phyloP scores from a whole-genome alignment of 805 yeast species.

The Maudiozyma saulgeensis region DNA sequence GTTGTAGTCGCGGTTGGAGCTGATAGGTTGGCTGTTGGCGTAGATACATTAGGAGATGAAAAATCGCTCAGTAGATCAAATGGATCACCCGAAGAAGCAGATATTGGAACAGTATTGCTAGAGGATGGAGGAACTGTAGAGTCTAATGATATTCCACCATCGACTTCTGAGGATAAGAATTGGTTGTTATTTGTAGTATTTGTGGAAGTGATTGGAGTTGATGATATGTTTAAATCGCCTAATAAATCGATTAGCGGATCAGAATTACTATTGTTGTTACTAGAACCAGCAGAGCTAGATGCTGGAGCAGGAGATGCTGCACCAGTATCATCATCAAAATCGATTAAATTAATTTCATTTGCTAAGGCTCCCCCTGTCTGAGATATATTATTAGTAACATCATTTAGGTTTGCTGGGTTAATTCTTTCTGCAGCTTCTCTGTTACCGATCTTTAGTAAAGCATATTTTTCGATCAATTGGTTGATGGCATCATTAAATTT shows the following conservation, averaged over 20 bases:
- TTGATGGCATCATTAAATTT: conserved; percentile 69
- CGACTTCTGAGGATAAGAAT: conserved; percentile 8
- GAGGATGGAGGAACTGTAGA: background rate
- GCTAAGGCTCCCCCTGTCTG: conserved; percentile 31
- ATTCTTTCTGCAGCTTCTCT: conserved; percentile 41
- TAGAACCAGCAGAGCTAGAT: conserved; percentile 2
- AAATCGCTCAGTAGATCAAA: conserved; percentile 11
- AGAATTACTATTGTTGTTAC: conserved; percentile 11
- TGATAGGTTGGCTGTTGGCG: background rate
- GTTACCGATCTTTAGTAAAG: conserved; percentile 51
- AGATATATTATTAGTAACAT: conserved; percentile 4
- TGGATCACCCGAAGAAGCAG: conserved; percentile 1
- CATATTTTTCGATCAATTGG: conserved; percentile 56
- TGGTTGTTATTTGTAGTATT: conserved; percentile 13
- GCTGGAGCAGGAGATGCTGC: conserved; percentile 22
- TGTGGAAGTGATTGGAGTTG: conserved; percentile 5
- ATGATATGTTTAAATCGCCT: conserved; percentile 53
- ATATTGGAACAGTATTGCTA: background rate
- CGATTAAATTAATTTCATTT: conserved; percentile 46
- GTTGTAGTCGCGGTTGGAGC: background rate
- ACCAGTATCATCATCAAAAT: conserved; percentile 27
- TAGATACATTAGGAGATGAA: background rate
- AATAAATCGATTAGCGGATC: conserved; percentile 57
- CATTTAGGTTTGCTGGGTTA: conserved; percentile 33
- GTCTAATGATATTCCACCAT: conserved; percentile 31